Evolutionary conservation across 2,329 filamentous ascomycete species (phyloP).

Genomic region (Nemania sp.): DNA sequence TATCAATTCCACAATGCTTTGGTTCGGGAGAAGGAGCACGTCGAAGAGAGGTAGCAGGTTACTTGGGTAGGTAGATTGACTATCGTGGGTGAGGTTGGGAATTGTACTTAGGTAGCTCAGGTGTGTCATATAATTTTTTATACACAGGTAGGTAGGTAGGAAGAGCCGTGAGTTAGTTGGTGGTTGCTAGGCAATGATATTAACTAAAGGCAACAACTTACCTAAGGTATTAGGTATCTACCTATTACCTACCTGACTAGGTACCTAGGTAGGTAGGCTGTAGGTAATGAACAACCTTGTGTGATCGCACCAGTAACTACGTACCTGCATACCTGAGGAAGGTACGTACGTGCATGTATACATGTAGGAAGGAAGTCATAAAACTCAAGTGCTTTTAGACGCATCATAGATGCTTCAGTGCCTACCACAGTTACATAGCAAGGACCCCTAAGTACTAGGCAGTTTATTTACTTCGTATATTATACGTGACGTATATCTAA

Average conservation of each 20-base stretch:
- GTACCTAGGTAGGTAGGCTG: too few relatives aligned
- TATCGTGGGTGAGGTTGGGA: not conserved
- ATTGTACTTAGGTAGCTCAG: not conserved
- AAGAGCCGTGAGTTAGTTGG: not conserved
- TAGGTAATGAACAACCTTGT: too few relatives aligned
- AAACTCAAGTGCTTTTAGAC: too few relatives aligned
- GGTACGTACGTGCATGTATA: too few relatives aligned
- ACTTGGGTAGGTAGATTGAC: not conserved
- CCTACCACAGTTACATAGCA: too few relatives aligned
- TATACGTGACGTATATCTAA: too few relatives aligned
- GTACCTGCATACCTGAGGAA: too few relatives aligned
- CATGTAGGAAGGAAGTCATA: too few relatives aligned
- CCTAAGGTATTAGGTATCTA: not conserved
- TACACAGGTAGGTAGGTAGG: not conserved
- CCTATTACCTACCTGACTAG: not conserved
- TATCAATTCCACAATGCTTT: not conserved
- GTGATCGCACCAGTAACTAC: too few relatives aligned
- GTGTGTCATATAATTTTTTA: not conserved
- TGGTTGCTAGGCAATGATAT: not conserved
- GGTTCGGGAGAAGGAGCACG: constrained; percentile 16
- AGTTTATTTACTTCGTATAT: too few relatives aligned
- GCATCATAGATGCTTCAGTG: too few relatives aligned
- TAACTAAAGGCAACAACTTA: not conserved
- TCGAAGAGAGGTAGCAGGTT: not conserved
- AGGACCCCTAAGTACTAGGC: too few relatives aligned